phyloP scores from a whole-genome alignment of 202 grass and related monocot genomes.

The Cymbopogon flexuosus region DNA sequence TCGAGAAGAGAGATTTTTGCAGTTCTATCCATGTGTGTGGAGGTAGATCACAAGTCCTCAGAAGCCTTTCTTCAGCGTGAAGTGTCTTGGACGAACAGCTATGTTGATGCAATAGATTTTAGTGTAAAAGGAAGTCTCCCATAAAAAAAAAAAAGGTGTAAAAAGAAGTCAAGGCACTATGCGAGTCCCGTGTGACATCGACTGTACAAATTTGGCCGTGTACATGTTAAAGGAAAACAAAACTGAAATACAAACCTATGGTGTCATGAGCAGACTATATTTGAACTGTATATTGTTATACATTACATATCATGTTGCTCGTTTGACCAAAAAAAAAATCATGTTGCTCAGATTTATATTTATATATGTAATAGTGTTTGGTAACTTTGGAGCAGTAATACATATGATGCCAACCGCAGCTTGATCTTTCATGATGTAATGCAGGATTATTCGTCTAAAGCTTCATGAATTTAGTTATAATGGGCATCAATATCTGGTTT shows the following conservation, averaged over 20 bases:
- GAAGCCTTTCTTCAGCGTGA: slow-evolving; percentile 11
- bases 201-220: not conserved
- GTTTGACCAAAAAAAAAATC: too few relatives aligned
- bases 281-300: not conserved
- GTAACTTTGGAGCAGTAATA: not conserved
- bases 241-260: not conserved
- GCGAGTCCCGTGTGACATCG: not conserved
- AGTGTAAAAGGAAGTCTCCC: not conserved
- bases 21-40: slow-evolving; percentile 45
- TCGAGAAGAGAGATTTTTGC: slow-evolving; percentile 48
- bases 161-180: not conserved
- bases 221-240: not conserved
- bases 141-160: too few relatives aligned
- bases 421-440: not conserved
- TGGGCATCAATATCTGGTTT: not conserved
- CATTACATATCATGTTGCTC: not conserved
- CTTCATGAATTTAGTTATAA: not conserved
- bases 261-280: not conserved
- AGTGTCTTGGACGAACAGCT: not conserved
- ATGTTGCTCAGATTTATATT: not conserved
- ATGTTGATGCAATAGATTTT: not conserved
- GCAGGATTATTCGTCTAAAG: not conserved
- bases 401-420: not conserved
- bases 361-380: not conserved
- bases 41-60: slow-evolving; percentile 6